Percentiles rank a stretch among this genome's conserved stretches.
Conservation (phyloP, 2,329 filamentous ascomycete genomes). For the Aspergillus tamarii region DNA sequence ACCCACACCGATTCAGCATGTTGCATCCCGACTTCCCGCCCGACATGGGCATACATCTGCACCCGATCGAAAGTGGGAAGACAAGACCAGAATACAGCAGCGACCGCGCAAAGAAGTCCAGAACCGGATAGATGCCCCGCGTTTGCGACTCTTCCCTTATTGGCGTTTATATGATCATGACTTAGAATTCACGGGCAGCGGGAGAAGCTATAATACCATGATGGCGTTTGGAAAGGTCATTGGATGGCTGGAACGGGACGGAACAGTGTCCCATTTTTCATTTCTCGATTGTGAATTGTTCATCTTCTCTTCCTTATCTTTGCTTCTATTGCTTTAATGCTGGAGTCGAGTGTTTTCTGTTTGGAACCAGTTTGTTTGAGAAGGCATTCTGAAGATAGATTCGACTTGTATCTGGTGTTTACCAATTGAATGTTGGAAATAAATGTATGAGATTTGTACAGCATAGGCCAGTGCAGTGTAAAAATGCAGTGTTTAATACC, state of each 20-base stretch:
- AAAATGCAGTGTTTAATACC: background rate
- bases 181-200: constrained; percentile 7
- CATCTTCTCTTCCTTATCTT: background rate
- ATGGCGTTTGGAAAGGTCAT: constrained; percentile 7
- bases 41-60: constrained; percentile 47
- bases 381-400: constrained; percentile 4
- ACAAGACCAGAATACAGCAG: constrained; percentile 13
- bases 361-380: background rate
- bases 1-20: constrained; percentile 41
- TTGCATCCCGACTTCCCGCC: constrained; percentile 50
- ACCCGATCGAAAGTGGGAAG: constrained; percentile 28
- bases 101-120: constrained; percentile 21
- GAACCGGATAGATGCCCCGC: constrained; percentile 9
- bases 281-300: background rate
- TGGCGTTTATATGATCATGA: constrained; percentile 11
- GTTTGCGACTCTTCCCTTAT: background rate
- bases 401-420: background rate
- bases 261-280: constrained; percentile 2
- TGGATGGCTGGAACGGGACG: background rate
- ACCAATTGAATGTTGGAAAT: constrained; percentile 3
- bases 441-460: background rate
- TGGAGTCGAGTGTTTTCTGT: background rate
- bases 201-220: constrained; percentile 7
- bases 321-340: background rate
- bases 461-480: background rate